phyloP scores from a whole-genome alignment of 768 basidiomycete species.

The Dioszegia crocea region DNA sequence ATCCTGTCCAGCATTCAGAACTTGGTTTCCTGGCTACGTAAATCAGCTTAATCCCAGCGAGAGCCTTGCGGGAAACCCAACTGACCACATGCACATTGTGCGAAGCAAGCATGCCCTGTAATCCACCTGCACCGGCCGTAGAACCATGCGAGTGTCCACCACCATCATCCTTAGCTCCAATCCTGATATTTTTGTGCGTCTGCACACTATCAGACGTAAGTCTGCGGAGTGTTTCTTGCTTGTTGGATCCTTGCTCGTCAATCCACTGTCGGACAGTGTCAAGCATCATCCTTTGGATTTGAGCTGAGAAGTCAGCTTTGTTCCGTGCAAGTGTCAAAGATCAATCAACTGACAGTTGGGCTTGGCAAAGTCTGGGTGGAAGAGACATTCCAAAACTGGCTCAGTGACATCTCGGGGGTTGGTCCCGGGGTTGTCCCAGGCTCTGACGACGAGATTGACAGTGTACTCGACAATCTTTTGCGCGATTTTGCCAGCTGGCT shows the following conservation, averaged over 20 bases:
- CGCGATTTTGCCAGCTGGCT: constrained; percentile 71
- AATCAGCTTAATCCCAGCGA: background rate
- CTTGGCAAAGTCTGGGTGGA: constrained; percentile 46
- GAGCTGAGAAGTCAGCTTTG: constrained; percentile 19
- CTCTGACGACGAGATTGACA: constrained; percentile 66
- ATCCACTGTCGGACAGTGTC: constrained; percentile 40
- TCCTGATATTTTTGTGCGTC: constrained; percentile 40
- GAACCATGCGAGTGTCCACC: constrained; percentile 43
- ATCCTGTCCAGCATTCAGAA: constrained; percentile 49
- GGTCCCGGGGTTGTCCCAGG: constrained; percentile 66
- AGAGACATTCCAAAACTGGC: constrained; percentile 42
- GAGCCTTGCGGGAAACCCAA: background rate
- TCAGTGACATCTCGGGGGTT: constrained; percentile 41
- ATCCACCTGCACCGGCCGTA: constrained; percentile 38
- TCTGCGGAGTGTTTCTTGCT: constrained; percentile 40
- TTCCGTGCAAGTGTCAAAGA: background rate
- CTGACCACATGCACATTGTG: constrained; percentile 48
- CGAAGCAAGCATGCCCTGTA: constrained; percentile 43
- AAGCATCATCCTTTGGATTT: constrained; percentile 44
- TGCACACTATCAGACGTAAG: constrained; percentile 40
- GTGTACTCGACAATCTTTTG: constrained; percentile 64
- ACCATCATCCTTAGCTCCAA: constrained; percentile 32
- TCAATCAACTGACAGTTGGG: constrained; percentile 25
- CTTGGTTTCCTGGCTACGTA: constrained; percentile 39
- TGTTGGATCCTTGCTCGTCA: constrained; percentile 27